Evolutionary conservation across 345 rosid genomes (phyloP).

Genomic region (Moringa oleifera): DNA sequence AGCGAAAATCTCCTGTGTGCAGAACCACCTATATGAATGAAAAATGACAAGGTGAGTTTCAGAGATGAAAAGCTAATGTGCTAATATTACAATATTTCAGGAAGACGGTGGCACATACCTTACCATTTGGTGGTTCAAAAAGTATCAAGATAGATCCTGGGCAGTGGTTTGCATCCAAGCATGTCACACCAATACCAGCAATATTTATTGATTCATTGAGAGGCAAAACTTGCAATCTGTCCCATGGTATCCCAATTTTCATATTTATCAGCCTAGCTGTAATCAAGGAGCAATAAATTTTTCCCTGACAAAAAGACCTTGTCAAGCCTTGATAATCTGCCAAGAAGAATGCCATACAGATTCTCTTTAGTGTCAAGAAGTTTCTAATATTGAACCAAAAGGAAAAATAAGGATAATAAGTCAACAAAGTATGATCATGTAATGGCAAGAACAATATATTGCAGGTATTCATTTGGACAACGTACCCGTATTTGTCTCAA

Average conservation of each 20-base stretch:
- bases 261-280: slow-evolving; percentile 82
- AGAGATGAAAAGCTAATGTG: slow-evolving; percentile 8
- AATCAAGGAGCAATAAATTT: slow-evolving; percentile 79
- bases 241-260: slow-evolving; percentile 93
- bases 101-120: slow-evolving; percentile 50
- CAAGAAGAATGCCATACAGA: slow-evolving; percentile 2
- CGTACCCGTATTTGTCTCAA: not conserved
- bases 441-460: not conserved
- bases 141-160: slow-evolving; percentile 88
- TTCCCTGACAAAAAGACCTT: slow-evolving; percentile 81
- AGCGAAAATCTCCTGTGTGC: slow-evolving; percentile 95
- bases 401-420: not conserved
- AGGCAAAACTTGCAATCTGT: slow-evolving; percentile 56
- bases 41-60: slow-evolving; percentile 1
- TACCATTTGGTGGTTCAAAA: slow-evolving; percentile 80
- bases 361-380: not conserved
- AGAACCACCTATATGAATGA: slow-evolving; percentile 52
- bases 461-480: not conserved
- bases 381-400: not conserved
- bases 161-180: slow-evolving; percentile 94
- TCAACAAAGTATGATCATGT: not conserved
- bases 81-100: slow-evolving; percentile 4
- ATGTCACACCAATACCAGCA: slow-evolving; percentile 62
- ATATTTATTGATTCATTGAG: slow-evolving; percentile 63
- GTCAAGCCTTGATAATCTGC: slow-evolving; percentile 98